Conservation (phyloP, 169 alveolate genomes). For the Plasmodium vivax region DNA sequence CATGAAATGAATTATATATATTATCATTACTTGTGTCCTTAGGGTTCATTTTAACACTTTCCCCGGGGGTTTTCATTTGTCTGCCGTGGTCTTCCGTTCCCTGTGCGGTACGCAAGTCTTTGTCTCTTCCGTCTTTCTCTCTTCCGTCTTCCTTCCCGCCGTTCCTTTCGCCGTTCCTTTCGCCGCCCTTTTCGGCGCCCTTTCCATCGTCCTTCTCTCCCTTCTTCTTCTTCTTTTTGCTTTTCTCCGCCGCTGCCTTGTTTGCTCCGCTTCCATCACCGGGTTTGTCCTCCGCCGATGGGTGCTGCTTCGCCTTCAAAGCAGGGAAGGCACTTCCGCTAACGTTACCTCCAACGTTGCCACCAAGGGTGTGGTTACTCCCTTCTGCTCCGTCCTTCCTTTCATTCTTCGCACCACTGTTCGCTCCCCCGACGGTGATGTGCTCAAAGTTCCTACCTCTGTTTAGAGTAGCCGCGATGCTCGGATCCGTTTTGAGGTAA, state of each 20-base stretch:
- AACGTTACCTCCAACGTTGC: background rate
- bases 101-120: background rate
- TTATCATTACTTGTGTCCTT: constrained; percentile 47
- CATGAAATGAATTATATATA: background rate
- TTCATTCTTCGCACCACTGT: background rate
- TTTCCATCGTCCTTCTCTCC: background rate
- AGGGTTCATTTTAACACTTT: constrained; percentile 10
- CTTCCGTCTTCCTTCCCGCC: background rate
- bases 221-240: constrained; percentile 7
- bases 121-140: background rate
- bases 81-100: background rate
- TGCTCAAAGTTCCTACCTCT: background rate
- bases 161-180: background rate
- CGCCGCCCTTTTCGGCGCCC: background rate
- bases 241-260: background rate
- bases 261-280: background rate
- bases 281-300: background rate
- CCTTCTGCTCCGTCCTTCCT: background rate
- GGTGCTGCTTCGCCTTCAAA: background rate
- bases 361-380: background rate
- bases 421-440: background rate
- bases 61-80: constrained; percentile 4
- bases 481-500: background rate
- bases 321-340: background rate
- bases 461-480: background rate